A percentile compares a stretch with the other conserved stretches of the same genome.
Conservation (phyloP, 306 rosid genomes). For the Lathyrus tuberosus region DNA sequence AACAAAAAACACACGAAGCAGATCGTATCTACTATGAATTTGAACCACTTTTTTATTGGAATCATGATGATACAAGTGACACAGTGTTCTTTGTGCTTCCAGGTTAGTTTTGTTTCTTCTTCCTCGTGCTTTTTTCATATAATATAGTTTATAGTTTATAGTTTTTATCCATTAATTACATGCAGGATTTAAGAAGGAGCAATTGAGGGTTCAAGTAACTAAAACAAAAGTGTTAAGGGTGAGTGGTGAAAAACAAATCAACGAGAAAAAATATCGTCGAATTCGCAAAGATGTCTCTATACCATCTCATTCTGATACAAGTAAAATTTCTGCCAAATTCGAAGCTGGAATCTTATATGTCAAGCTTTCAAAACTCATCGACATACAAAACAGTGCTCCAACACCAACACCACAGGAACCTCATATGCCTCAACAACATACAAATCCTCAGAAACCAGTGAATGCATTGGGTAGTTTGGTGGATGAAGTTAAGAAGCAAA, state of each 20-base stretch:
- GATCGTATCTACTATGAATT: constrained; percentile 26
- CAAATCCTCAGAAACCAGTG: constrained; percentile 11
- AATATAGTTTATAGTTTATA: neutral
- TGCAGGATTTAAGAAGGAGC: constrained; percentile 59
- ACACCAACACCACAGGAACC: constrained; percentile 6
- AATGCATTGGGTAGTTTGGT: constrained; percentile 29
- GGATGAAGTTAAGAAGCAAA: constrained; percentile 35
- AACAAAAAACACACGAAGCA: constrained; percentile 11
- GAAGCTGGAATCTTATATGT: constrained; percentile 40
- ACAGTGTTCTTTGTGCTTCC: constrained; percentile 43
- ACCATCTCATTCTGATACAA: neutral
- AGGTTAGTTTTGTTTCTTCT: constrained; percentile 40
- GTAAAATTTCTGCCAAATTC: constrained; percentile 37
- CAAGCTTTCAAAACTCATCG: constrained; percentile 32
- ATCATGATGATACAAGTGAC: constrained; percentile 30
- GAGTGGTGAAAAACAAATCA: constrained; percentile 47
- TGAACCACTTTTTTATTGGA: constrained; percentile 42
- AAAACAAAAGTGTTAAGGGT: constrained; percentile 40
- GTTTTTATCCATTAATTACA: neutral
- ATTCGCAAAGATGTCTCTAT: constrained; percentile 15
- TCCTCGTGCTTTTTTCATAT: neutral
- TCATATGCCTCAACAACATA: constrained; percentile 24
- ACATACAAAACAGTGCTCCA: neutral
- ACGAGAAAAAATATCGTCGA: constrained; percentile 29
- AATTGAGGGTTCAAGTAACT: constrained; percentile 54